Evolutionary conservation across 768 basidiomycete genomes (phyloP), one percentile per base, ranked within the genome.

Genomic region (Pisolithus marmoratus): DNA sequence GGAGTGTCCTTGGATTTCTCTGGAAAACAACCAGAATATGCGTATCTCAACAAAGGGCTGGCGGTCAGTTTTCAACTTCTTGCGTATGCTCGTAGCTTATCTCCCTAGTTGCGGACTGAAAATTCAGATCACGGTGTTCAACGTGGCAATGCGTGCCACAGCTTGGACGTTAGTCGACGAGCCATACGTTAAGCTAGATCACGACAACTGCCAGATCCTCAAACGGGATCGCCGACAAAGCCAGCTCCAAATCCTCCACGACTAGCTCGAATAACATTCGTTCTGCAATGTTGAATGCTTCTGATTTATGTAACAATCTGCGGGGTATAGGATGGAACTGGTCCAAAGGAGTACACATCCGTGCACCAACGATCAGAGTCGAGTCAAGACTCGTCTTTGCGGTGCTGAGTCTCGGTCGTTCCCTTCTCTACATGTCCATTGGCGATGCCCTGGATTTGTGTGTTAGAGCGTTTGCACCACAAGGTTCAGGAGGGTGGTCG

Each of bases 381-480:
- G 49, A 63, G 48, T 67, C 67, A 23, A 51, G 58, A 40, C 14
- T 11, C 1, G n/a, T 41, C 2, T 69, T 67, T 34, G 20, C 38
- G 23, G 43, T 59, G 2, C 50, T 59, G 45, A 58, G 58, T 31
- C 29, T 63, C 14, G 38, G 31, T 38, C 65, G 50, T 15, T 8
- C 53, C 23, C 1, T 49, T 26, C 8, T 58, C 19, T 52, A 50
- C 19, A 15, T 11, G 14, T 1, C 56, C 38, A 47, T 24, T 12
- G 49, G 29, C 27, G 65, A 65, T 26, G 15, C 12, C 14, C 0
- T 51, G 15, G 9, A 24, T 9, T 27, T 4, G 41, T 51, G 6
- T 12, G 15, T 42, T 20, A 40, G 41, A 9, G 50, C 48, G 0
- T 70, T 81, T 46, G 68, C 70, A 15, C 76, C 76, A 2, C 58